Base-by-base conservation (phyloP, 257 asterid species). In the Gentiana macrophylla region DNA sequence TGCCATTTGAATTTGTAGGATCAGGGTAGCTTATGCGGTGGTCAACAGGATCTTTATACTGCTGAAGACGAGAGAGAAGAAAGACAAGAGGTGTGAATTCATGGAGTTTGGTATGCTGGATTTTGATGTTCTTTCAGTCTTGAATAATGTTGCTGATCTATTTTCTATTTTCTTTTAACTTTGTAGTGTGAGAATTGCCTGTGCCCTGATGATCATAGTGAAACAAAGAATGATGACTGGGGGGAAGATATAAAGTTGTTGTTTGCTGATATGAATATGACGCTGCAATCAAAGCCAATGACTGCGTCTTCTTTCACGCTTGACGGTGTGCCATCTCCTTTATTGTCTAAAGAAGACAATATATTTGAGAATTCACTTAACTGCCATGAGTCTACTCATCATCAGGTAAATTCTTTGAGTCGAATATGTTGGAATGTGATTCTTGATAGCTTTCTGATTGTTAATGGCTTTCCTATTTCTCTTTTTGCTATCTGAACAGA, bases 201-300 rank as follows among this genome's bases (percentile, higher is more conserved):
- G 43, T 55, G 52, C 13, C 5, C 33, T 58, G 65, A 67, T 57
- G 75, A 71, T 59, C 71, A 59, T 60, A 57, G 53, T 52, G 74
- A 66, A 59, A 53, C 55, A 12, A 50, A 51, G 51, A 64, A 59
- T 34, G 79, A 82, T 57, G 56, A 67, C 13, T 44, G 72, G 49
- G 77, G 72, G 49, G 77, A 75, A 61, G 79, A 73, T 55, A 52
- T 73, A 49, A 77, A 78, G 45, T 50, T 61, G 66, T 70, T 67
- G 12, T 74, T 74, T 65, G 57, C 79, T 53, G 75, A 78, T 59
- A 70, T 71, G 76, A 44, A 32, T 44, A 15, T 11, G 38, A 8
- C 12, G 24, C 46, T 24, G 32, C 50, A 32, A 24, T 15, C 5
- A 1, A 57, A 57, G 46, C 59, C 69, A 12, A 46, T 41, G 60